Base-by-base conservation (phyloP, 2,329 filamentous ascomycete species). In the Nothophoma quercina region DNA sequence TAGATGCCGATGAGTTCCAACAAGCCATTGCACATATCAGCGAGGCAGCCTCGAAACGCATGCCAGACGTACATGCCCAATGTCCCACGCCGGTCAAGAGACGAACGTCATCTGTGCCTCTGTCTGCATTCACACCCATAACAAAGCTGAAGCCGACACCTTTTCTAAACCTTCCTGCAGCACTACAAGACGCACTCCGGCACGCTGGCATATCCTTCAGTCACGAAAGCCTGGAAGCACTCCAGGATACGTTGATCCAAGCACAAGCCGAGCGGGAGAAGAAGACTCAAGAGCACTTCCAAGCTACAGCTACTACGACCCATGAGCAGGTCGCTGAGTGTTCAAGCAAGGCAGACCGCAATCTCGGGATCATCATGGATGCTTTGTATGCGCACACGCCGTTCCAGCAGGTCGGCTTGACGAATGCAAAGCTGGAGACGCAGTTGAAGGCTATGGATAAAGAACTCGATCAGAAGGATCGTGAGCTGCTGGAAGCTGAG, bases 351-450 rank as follows among this genome's bases (percentile, higher is more conserved):
- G 73, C 71, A 5, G 73, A 79, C 28, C 35, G 50, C 9, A 72
- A 78, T 25, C 23, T 74, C 36, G 65, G 70, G n/a, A 68, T 65
- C 22, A 62, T 80, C 30, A 44, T 75, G 16, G 58, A 64, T 15
- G 72, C 71, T 4, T 56, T 79, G 23, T 77, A 74, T 55, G 65
- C 67, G n/a, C 69, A 77, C 33, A 71, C 68, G 4, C 60, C 65
- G 13, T 75, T 69, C 51, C 56, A 63, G 34, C 50, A 60, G 19
- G 62, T 73, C 25, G 56, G 58, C 34, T 48, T 74, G 47, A 61
- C 57, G 1, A 55, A 68, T 35, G 32, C 59, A 10, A 59, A 58
- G 26, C 33, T 72, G 30, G 69, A 76, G 23, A 60, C 56, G 5
- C 61, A 66, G 19, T 16, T 79, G 48, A 70, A 71, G 21, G 55